phyloP scores from a whole-genome alignment of 805 yeast genomes.

The Saturnispora diversa region DNA sequence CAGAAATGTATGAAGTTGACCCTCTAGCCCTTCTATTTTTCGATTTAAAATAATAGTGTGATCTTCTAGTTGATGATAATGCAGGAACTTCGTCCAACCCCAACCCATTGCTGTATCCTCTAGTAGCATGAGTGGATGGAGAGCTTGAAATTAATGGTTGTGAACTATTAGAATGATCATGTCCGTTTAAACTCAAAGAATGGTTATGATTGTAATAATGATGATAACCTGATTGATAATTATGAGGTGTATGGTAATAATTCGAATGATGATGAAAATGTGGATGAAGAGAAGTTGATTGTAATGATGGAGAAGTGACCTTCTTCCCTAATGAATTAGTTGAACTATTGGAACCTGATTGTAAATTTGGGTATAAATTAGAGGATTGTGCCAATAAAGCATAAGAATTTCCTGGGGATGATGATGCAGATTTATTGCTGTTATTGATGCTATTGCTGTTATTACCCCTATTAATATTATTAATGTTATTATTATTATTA shows the following conservation, averaged over 20 bases:
- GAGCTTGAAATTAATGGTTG: conserved; percentile 11
- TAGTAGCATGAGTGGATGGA: conserved; percentile 7
- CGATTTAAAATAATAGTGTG: conserved; percentile 22
- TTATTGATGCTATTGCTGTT: conserved; percentile 3
- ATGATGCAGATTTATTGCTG: conserved; percentile 10
- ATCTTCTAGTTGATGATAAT: conserved; percentile 22
- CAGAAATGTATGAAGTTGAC: conserved; percentile 11
- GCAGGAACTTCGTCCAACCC: conserved; percentile 2
- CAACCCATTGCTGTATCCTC: not conserved
- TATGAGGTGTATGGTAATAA: conserved; percentile 7
- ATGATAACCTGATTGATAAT: conserved; percentile 8
- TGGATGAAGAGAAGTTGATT: conserved; percentile 6
- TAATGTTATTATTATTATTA: conserved; percentile 4
- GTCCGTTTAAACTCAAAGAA: conserved; percentile 5
- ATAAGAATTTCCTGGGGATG: conserved; percentile 21
- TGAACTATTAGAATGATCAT: not conserved
- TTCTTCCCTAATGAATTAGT: conserved; percentile 5
- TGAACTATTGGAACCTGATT: conserved; percentile 9
- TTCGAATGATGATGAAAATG: conserved; percentile 2
- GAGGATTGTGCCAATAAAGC: conserved; percentile 17
- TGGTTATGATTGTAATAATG: conserved; percentile 7
- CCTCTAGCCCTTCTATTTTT: conserved; percentile 14
- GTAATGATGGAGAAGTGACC: conserved; percentile 5
- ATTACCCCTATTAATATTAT: conserved; percentile 8
- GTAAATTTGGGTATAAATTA: conserved; percentile 15